A percentile compares a stretch with the other conserved stretches of the same genome.
These are phyloP conservation scores for Phlyctochytrium bullatum DNA, from an alignment of 192 early-diverging fungal genomes.

Conservation along the genomic window DNA sequence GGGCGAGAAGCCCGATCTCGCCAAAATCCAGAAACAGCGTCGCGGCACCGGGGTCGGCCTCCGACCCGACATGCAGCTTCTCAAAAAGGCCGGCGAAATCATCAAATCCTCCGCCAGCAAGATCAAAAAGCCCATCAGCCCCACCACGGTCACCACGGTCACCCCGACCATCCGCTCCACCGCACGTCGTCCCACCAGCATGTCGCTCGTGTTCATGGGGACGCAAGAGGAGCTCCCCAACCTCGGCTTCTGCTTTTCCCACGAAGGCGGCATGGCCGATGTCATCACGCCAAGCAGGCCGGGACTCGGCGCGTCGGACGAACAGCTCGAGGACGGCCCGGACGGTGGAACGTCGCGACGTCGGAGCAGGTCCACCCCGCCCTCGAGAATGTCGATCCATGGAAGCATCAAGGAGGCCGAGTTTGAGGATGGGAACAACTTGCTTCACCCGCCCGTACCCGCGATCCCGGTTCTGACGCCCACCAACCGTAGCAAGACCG, in stretches of 20 bases:
- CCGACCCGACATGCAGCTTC: neutral
- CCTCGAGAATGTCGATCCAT: neutral
- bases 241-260: conserved; percentile 52
- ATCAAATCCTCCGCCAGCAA: neutral
- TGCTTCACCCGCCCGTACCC: too few relatives aligned
- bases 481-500: too few relatives aligned
- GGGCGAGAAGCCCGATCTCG: neutral
- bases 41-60: neutral
- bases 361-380: neutral
- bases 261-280: conserved; percentile 50
- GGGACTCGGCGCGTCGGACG: neutral
- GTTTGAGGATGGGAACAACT: too few relatives aligned
- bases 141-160: conserved; percentile 1
- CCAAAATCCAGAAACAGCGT: neutral
- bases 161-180: neutral
- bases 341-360: neutral
- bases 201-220: conserved; percentile 51
- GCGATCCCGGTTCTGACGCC: too few relatives aligned
- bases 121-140: conserved; percentile 5
- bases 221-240: conserved; percentile 36
- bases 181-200: conserved; percentile 13
- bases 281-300: conserved; percentile 41
- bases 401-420: neutral
- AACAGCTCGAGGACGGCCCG: neutral
- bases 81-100: neutral